phyloP scores from a whole-genome alignment of 108 stramenopile genomes.

The Skeletonema menzelii region DNA sequence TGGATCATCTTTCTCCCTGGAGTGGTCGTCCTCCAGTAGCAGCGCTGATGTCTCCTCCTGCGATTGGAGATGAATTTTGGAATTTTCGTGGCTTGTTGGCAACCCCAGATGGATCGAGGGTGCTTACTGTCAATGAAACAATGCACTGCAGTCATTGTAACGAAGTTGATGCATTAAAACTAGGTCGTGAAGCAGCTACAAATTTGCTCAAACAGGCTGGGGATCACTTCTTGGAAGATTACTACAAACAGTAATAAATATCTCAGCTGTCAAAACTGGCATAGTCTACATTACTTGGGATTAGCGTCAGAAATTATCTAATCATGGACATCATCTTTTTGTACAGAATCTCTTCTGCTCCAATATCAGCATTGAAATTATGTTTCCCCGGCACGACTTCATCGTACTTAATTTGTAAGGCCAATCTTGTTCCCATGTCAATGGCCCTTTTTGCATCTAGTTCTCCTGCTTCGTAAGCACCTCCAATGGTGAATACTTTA shows the following conservation, averaged over 20 bases:
- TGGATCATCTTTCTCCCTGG: slow-evolving; percentile 14
- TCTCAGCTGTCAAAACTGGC: neutral
- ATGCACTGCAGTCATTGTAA: slow-evolving; percentile 2
- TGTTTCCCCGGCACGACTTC: slow-evolving; percentile 74
- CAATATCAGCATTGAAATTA: slow-evolving; percentile 51
- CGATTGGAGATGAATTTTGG: neutral
- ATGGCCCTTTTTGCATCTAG: slow-evolving; percentile 98
- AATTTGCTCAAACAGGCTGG: slow-evolving; percentile 4
- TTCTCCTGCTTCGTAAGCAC: slow-evolving; percentile 92
- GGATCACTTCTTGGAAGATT: slow-evolving; percentile 15
- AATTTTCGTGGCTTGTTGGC: slow-evolving; percentile 12
- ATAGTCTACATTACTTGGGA: neutral
- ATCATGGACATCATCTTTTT: slow-evolving; percentile 23
- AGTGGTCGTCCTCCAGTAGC: slow-evolving; percentile 18
- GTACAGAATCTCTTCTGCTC: slow-evolving; percentile 68
- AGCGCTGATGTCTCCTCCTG: slow-evolving; percentile 6
- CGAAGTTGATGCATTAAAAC: neutral
- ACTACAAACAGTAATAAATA: neutral
- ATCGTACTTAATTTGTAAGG: slow-evolving; percentile 69
- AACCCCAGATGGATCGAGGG: slow-evolving; percentile 21
- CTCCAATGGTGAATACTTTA: slow-evolving; percentile 91
- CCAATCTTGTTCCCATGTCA: slow-evolving; percentile 97
- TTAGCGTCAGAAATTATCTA: neutral
- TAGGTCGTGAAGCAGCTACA: slow-evolving; percentile 5
- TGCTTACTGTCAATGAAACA: slow-evolving; percentile 4